Percentiles rank a stretch among this genome's conserved stretches.
Evolutionary conservation across 768 basidiomycete species (phyloP).

Genomic region (Xerocomellus dryophilus): DNA sequence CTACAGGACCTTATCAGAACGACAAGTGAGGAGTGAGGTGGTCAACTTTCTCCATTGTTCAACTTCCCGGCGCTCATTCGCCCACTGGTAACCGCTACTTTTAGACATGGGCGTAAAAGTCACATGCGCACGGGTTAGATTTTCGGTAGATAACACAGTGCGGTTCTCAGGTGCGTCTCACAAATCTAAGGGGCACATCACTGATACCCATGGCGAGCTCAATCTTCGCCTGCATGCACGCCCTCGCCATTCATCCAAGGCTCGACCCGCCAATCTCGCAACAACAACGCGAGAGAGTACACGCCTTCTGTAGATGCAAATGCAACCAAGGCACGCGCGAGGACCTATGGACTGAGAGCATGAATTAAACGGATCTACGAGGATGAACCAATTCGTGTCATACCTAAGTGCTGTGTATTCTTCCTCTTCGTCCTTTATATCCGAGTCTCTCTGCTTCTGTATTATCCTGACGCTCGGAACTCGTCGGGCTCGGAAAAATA

Average conservation of each 20-base stretch:
- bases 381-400: background rate
- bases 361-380: background rate
- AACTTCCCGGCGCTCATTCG: background rate
- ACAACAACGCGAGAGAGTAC: slow-evolving; percentile 48
- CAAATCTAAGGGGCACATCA: slow-evolving; percentile 23
- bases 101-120: slow-evolving; percentile 8
- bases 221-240: slow-evolving; percentile 21
- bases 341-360: slow-evolving; percentile 36
- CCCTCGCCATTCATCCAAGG: slow-evolving; percentile 33
- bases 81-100: slow-evolving; percentile 1
- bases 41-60: background rate
- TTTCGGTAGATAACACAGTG: too few relatives aligned
- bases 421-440: slow-evolving; percentile 13
- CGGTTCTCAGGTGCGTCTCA: slow-evolving; percentile 10
- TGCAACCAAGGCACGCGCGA: slow-evolving; percentile 51
- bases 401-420: slow-evolving; percentile 28
- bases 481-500: slow-evolving; percentile 37
- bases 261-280: slow-evolving; percentile 53
- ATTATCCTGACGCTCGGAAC: slow-evolving; percentile 40
- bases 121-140: too few relatives aligned
- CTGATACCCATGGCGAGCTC: slow-evolving; percentile 14
- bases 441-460: slow-evolving; percentile 13
- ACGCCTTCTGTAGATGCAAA: slow-evolving; percentile 54
- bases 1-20: background rate
- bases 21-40: slow-evolving; percentile 10